Evolutionary conservation across 257 asterid genomes (phyloP), one percentile per base, ranked within the genome.

Genomic region (Lantana camara): DNA sequence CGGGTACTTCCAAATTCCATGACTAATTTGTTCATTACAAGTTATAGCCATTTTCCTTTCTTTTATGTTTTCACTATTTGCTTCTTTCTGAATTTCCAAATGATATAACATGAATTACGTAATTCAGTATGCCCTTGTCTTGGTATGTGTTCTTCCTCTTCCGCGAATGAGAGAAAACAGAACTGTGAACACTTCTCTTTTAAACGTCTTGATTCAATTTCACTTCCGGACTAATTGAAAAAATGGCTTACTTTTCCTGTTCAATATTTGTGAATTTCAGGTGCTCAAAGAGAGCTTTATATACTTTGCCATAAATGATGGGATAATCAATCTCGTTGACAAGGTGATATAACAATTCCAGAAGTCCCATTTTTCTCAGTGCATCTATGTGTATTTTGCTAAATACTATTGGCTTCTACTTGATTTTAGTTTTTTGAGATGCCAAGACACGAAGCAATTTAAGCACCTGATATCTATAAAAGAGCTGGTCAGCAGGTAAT

Each of bases 401-500:
- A 44, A 73, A 52, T 44, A 5, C 17, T 44, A 19, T 16, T 51
- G 22, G 58, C 64, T 32, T 62, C 67, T 67, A 16, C 69, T 59
- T 63, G 57, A 11, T 72, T 82, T 75, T 91, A 90, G 99, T 94
- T 94, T 81, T 94, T 94, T 77, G 99, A 94, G 91, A 94, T 94
- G 99, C 95, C 96, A 50, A 86, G 95, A 75, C 99, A 94, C 70
- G 99, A 94, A 83, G 99, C 99, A 34, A 79, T 90, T 22, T 86
- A 88, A 62, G 96, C 99, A 75, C 96, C 86, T 45, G 99, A 88
- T 70, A 87, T 90, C 65, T 94, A 94, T 74, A 94, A 80, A 79
- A 85, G 95, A 82, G 99, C 99, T 73, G 98, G 99, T 59, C 96
- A 88, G 84, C 98, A 88, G 99, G 99, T 94, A 64, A 49, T 57